These are phyloP conservation scores for Hypoxylon intermedium DNA, from an alignment of 495 filamentous ascomycete species.

Conservation along the genomic window DNA sequence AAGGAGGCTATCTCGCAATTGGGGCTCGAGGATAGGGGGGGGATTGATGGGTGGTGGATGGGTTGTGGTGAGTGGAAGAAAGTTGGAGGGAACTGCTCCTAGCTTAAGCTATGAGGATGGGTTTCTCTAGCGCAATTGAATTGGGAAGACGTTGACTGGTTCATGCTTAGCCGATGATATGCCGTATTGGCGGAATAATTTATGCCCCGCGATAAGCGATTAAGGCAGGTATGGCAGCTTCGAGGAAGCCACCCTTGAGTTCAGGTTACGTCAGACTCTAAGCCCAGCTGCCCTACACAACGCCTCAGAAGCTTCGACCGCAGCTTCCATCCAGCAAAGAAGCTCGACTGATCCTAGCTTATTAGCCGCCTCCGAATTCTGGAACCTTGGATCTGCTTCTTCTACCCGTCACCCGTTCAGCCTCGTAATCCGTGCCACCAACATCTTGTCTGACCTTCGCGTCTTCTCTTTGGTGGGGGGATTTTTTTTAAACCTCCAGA, in stretches of 20 bases:
- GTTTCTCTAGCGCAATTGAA: background rate
- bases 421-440: no score
- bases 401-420: background rate
- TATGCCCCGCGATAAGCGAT: no score
- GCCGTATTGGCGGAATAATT: no score
- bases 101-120: background rate
- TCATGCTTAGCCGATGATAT: slow-evolving; percentile 2
- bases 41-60: background rate
- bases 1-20: slow-evolving; percentile 30
- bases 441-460: no score
- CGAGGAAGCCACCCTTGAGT: no score
- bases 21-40: slow-evolving; percentile 1
- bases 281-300: background rate
- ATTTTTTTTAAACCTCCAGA: no score
- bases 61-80: no score
- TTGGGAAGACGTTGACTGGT: slow-evolving; percentile 19
- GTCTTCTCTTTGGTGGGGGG: no score
- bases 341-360: background rate
- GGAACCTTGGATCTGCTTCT: background rate
- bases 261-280: no score
- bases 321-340: background rate
- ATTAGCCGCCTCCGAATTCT: background rate
- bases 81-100: no score
- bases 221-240: no score
- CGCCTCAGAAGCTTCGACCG: background rate